Conservation (phyloP, 2,329 filamentous ascomycete species). For the Exophiala aquamarina region DNA sequence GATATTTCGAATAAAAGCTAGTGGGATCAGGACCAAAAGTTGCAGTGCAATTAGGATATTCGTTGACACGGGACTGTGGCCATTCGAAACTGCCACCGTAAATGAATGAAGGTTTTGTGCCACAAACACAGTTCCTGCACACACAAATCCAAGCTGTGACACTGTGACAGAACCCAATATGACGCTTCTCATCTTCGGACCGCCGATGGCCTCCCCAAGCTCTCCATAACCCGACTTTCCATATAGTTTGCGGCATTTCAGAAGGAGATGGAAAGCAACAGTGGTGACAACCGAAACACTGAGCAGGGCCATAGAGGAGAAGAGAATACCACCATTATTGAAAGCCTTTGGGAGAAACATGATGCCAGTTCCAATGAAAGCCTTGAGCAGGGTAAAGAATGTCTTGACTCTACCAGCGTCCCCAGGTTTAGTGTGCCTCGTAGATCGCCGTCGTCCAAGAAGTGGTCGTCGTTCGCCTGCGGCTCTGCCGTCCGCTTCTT, state of each 20-base stretch:
- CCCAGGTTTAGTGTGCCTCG: slow-evolving; percentile 42
- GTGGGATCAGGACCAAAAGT: slow-evolving; percentile 62
- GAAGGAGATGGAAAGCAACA: slow-evolving; percentile 69
- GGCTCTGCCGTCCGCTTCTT: slow-evolving; percentile 53
- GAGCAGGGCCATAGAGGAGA: slow-evolving; percentile 69
- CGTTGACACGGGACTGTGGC: slow-evolving; percentile 52
- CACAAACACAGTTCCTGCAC: slow-evolving; percentile 73
- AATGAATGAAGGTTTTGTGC: slow-evolving; percentile 73
- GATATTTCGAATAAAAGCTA: slow-evolving; percentile 72
- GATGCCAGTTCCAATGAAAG: slow-evolving; percentile 77
- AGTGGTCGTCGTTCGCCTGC: slow-evolving; percentile 60
- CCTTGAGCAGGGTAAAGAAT: slow-evolving; percentile 76
- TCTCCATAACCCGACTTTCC: slow-evolving; percentile 71
- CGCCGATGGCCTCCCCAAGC: slow-evolving; percentile 66
- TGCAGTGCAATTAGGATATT: slow-evolving; percentile 66
- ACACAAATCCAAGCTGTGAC: slow-evolving; percentile 77
- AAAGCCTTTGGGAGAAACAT: slow-evolving; percentile 81
- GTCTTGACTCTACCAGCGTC: slow-evolving; percentile 70
- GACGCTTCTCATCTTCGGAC: slow-evolving; percentile 61
- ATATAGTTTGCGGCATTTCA: slow-evolving; percentile 64
- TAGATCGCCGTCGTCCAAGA: slow-evolving; percentile 55
- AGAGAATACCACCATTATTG: slow-evolving; percentile 73
- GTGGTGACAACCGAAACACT: slow-evolving; percentile 66
- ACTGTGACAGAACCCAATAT: slow-evolving; percentile 70
- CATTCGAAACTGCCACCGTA: slow-evolving; percentile 58